Evolutionary conservation across 2,329 filamentous ascomycete species (phyloP).

Genomic region (Dactylellina sp.): DNA sequence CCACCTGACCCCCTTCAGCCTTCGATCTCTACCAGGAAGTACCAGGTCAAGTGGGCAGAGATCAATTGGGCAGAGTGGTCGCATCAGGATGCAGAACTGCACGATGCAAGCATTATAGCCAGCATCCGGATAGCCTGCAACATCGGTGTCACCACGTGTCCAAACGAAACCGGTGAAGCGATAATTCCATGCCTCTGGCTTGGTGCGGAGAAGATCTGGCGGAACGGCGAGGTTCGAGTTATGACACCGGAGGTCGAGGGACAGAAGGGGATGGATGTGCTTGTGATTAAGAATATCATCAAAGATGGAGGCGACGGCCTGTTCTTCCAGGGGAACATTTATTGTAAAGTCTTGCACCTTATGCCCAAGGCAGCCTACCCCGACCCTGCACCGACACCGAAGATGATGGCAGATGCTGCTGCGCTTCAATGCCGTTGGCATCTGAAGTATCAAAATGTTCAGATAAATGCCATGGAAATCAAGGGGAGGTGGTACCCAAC

Average conservation of each 20-base stretch:
- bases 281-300: slow-evolving; percentile 50
- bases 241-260: slow-evolving; percentile 52
- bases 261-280: slow-evolving; percentile 54
- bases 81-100: slow-evolving; percentile 51
- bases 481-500: slow-evolving; percentile 55
- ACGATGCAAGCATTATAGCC: slow-evolving; percentile 54
- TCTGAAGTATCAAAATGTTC: slow-evolving; percentile 53
- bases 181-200: slow-evolving; percentile 53
- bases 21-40: slow-evolving; percentile 49
- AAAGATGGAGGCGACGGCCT: slow-evolving; percentile 23
- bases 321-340: slow-evolving; percentile 50
- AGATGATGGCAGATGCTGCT: slow-evolving; percentile 47
- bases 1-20: slow-evolving; percentile 53
- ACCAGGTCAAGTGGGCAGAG: slow-evolving; percentile 53
- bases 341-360: slow-evolving; percentile 47
- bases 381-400: slow-evolving; percentile 46
- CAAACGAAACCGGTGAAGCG: slow-evolving; percentile 39
- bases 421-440: slow-evolving; percentile 44
- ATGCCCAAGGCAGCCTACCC: slow-evolving; percentile 23
- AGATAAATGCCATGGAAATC: slow-evolving; percentile 54
- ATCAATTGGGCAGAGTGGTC: slow-evolving; percentile 54
- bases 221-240: slow-evolving; percentile 49
- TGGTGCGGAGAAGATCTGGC: slow-evolving; percentile 55
- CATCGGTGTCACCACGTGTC: slow-evolving; percentile 47
- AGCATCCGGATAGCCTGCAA: slow-evolving; percentile 56